Evolutionary conservation across 2,329 filamentous ascomycete species (phyloP).

Genomic region (Aureobasidium sp.): DNA sequence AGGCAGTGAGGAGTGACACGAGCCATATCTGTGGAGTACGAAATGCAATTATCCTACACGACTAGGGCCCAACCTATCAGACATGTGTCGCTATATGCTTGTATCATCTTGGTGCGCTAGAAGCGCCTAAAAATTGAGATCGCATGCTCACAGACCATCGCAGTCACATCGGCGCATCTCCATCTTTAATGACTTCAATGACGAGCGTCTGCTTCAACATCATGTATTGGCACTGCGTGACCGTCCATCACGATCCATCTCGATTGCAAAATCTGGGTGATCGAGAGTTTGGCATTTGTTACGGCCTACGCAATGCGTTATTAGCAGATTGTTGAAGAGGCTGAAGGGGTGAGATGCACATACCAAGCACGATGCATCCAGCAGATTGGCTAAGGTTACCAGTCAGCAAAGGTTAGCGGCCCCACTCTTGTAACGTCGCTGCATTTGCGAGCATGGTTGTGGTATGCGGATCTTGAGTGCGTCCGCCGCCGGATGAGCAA

Average conservation of each 20-base stretch:
- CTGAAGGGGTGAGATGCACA: not conserved
- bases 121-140: not conserved
- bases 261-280: too few relatives aligned
- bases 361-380: not conserved
- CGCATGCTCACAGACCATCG: not conserved
- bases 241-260: not conserved
- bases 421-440: not conserved
- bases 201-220: not conserved
- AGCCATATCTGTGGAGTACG: not conserved
- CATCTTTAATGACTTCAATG: not conserved
- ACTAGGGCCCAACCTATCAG: not conserved
- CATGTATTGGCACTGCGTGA: not conserved
- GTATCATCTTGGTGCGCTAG: not conserved
- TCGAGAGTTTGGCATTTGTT: not conserved
- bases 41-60: not conserved
- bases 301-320: not conserved
- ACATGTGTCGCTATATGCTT: not conserved
- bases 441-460: not conserved
- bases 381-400: conserved; percentile 1
- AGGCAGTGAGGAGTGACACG: not conserved
- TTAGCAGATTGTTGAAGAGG: not conserved
- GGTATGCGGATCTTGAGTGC: not conserved
- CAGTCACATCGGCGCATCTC: not conserved
- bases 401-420: not conserved
- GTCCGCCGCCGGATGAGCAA: not conserved